These are phyloP conservation scores for Scytalidium sp. DNA, from an alignment of 2,329 filamentous ascomycete species.

Conservation along the genomic window DNA sequence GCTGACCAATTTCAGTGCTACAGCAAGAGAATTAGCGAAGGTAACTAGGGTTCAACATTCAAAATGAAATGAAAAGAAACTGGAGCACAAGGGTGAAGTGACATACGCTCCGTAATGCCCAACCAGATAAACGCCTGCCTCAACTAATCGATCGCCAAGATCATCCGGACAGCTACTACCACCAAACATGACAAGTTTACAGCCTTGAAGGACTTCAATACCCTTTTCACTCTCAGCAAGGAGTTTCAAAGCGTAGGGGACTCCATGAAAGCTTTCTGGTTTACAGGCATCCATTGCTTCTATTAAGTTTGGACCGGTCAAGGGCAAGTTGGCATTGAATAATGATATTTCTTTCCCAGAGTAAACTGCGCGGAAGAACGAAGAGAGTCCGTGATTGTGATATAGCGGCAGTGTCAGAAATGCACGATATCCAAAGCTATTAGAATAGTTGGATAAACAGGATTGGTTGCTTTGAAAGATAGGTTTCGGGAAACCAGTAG, in stretches of 20 bases:
- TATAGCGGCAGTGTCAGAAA: slow-evolving; percentile 57
- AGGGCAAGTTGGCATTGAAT: slow-evolving; percentile 52
- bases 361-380: slow-evolving; percentile 50
- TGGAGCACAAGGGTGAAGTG: neutral
- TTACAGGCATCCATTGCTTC: slow-evolving; percentile 38
- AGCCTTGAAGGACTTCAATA: slow-evolving; percentile 39
- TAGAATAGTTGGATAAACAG: slow-evolving; percentile 29
- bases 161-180: slow-evolving; percentile 58
- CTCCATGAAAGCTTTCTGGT: slow-evolving; percentile 55
- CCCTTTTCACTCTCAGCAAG: slow-evolving; percentile 57
- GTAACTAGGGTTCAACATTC: too few relatives aligned
- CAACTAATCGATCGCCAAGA: slow-evolving; percentile 50
- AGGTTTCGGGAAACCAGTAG: slow-evolving; percentile 58
- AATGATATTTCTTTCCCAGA: slow-evolving; percentile 47
- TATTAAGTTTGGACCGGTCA: slow-evolving; percentile 48
- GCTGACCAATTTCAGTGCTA: slow-evolving; percentile 55
- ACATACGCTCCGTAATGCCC: slow-evolving; percentile 55
- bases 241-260: slow-evolving; percentile 63
- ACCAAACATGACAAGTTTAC: slow-evolving; percentile 54
- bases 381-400: slow-evolving; percentile 57
- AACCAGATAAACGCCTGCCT: slow-evolving; percentile 51
- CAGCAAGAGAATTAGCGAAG: slow-evolving; percentile 20
- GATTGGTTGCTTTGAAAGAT: slow-evolving; percentile 46
- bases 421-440: slow-evolving; percentile 17
- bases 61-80: neutral